Evolutionary conservation across 306 rosid genomes (phyloP).

Genomic region (Fragaria nilgerrensis): DNA sequence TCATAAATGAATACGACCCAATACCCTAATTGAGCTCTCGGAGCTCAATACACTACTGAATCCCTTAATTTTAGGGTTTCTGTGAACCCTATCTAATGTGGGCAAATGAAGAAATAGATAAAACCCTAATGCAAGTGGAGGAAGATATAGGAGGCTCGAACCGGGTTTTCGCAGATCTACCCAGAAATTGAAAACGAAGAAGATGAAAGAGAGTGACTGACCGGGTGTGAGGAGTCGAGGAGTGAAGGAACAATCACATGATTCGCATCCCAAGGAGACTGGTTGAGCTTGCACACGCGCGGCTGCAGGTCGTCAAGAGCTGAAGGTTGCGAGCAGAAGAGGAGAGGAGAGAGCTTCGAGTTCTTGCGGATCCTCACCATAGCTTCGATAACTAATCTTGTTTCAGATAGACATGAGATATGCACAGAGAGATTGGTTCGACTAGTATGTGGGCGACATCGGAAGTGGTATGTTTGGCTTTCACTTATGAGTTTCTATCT

Average conservation of each 20-base stretch:
- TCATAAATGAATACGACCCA: conserved; percentile 28
- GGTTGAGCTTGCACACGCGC: conserved; percentile 76
- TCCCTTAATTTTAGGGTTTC: conserved; percentile 32
- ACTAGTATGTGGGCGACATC: not conserved
- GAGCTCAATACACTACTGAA: conserved; percentile 2
- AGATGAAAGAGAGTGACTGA: conserved; percentile 18
- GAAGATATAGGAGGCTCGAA: conserved; percentile 9
- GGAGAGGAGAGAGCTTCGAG: conserved; percentile 64
- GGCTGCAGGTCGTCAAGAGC: conserved; percentile 38
- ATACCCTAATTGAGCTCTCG: conserved; percentile 43
- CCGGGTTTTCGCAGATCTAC: conserved; percentile 45
- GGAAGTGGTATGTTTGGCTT: not conserved
- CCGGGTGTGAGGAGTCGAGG: conserved; percentile 42
- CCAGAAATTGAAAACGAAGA: conserved; percentile 1
- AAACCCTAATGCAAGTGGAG: conserved; percentile 40
- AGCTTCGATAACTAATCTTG: not conserved
- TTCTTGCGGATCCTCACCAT: conserved; percentile 87
- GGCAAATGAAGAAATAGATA: conserved; percentile 14
- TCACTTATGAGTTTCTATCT: not conserved
- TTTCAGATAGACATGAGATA: not conserved
- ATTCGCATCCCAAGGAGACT: conserved; percentile 81
- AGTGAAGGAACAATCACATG: conserved; percentile 35
- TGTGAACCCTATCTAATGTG: conserved; percentile 50
- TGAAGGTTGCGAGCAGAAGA: conserved; percentile 35
- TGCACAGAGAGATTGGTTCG: not conserved